Conservation (phyloP, 441 rosid species). For the Capsella rubella region DNA sequence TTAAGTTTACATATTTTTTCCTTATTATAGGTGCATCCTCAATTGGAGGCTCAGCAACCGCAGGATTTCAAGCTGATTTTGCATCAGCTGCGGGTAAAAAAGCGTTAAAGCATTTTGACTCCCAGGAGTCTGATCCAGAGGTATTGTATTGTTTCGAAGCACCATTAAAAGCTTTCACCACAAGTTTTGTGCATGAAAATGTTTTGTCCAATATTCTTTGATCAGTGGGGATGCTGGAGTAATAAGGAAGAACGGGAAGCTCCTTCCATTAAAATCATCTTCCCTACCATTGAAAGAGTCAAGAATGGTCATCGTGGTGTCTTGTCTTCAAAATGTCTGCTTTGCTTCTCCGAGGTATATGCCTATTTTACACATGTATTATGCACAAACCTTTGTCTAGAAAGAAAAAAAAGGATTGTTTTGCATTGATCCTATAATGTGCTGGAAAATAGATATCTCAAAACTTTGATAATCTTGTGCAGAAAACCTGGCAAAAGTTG, state of each 20-base stretch:
- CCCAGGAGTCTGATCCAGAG: conserved; percentile 98
- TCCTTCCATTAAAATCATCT: conserved; percentile 78
- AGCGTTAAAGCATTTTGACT: conserved; percentile 59
- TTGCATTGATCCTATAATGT: neutral
- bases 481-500: conserved; percentile 95
- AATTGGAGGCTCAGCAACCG: conserved; percentile 73
- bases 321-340: conserved; percentile 70
- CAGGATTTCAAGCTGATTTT: conserved; percentile 85
- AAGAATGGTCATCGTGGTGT: conserved; percentile 69
- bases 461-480: conserved; percentile 27
- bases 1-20: neutral
- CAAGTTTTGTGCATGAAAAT: conserved; percentile 13
- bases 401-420: neutral
- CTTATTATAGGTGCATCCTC: conserved; percentile 78
- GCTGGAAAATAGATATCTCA: conserved; percentile 7
- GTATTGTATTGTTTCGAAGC: conserved; percentile 48
- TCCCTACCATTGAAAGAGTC: conserved; percentile 86
- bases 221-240: conserved; percentile 98
- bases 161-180: neutral
- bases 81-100: conserved; percentile 87
- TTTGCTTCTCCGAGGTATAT: conserved; percentile 93
- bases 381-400: neutral
- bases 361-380: neutral
- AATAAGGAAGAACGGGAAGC: conserved; percentile 76
- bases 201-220: conserved; percentile 21